Percentiles rank a stretch among this genome's conserved stretches.
phyloP scores from a whole-genome alignment of 2,329 filamentous ascomycete species.

The Colletotrichum paranaense region DNA sequence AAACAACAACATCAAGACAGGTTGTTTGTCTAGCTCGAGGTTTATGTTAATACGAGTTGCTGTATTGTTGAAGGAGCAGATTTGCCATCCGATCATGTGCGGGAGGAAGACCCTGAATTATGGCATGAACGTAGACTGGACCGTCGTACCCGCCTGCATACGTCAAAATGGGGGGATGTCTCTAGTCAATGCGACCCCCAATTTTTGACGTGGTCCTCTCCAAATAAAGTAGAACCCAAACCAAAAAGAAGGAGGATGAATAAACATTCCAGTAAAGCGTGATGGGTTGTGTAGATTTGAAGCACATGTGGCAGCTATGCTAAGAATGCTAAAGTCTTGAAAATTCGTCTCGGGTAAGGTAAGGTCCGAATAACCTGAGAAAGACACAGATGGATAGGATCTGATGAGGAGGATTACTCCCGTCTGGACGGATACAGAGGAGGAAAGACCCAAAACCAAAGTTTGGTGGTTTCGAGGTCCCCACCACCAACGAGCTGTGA shows the following conservation, averaged over 20 bases:
- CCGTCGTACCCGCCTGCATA: not conserved
- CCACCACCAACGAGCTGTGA: not conserved
- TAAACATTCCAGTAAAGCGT: not conserved
- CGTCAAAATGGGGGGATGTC: slow-evolving; percentile 16
- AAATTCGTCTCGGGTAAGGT: not conserved
- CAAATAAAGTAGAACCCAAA: not conserved
- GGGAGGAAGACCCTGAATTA: slow-evolving; percentile 29
- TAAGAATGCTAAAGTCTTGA: not conserved
- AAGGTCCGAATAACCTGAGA: not conserved
- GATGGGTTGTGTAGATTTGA: not conserved
- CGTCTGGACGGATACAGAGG: not conserved
- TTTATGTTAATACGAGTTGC: not conserved
- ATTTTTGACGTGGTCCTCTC: not conserved
- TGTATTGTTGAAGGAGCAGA: not conserved
- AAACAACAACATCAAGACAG: not conserved
- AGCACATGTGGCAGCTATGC: not conserved
- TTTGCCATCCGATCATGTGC: not conserved
- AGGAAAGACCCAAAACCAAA: not conserved
- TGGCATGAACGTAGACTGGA: slow-evolving; percentile 7
- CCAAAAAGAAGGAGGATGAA: not conserved
- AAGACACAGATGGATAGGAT: not conserved
- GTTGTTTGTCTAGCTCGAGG: not conserved
- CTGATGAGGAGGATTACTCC: not conserved
- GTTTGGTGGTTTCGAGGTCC: not conserved
- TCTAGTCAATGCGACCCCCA: slow-evolving; percentile 5